Evolutionary conservation across 345 rosid species (phyloP), one percentile per base, ranked within the genome.

Genomic region (Cochlearia excelsa): DNA sequence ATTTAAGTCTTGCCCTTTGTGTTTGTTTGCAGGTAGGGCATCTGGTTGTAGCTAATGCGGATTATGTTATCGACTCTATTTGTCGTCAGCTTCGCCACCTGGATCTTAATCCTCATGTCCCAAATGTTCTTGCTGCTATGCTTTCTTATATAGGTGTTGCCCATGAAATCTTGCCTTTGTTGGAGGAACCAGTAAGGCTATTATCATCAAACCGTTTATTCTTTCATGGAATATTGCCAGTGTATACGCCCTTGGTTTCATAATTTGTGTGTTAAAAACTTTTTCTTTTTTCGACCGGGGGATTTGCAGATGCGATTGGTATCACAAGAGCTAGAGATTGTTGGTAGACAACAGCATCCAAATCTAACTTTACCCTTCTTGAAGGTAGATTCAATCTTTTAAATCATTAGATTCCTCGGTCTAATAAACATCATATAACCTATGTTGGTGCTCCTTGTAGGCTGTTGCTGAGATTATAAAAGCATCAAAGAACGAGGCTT

Each of bases 121-220:
- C 99, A 46, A 81, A 76, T 81, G 99, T 92, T 61, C 90, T 92
- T 67, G 94, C 99, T 67, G 83, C 95, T 45, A 73, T 92, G 89
- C 97, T 92, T 75, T 92, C 99, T 49, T 92, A 83, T 71, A 69
- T 92, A 33, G 97, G 99, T 57, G 86, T 83, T 54, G 95, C 95
- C 37, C 67, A 76, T 60, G 84, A 87, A 62, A 80, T 89, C 41
- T 54, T 92, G 76, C 94, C 95, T 59, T 66, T 89, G 67, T 61
- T 92, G 73, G 97, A 86, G 72, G 99, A 92, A 79, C 95, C 95
- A 76, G 99, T 92, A 81, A 51, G 64, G 29, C 46, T 54, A 31
- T 46, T 11, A 60, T 60, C 37, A 56, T 23, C 43, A 26, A 39
- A 48, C 26, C 28, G n/a, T 57, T 39, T 66, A 4, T 35, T 33